Evolutionary conservation across 352 stramenopile genomes (phyloP).

Genomic region (Vaucheria bursata): DNA sequence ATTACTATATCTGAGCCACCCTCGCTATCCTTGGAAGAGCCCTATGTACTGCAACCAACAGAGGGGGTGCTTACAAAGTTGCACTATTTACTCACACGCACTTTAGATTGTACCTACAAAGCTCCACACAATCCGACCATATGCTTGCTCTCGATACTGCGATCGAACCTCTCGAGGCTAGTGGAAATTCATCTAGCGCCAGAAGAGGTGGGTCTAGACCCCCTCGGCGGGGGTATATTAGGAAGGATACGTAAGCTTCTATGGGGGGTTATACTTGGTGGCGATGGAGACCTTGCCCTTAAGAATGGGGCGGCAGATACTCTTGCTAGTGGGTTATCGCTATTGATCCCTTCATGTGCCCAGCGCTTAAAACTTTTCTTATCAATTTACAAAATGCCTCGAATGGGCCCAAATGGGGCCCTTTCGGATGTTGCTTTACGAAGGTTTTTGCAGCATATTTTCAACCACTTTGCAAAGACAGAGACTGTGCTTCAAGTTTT

Average conservation of each 20-base stretch:
- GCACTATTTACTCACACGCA: slow-evolving; percentile 25
- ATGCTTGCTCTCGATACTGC: slow-evolving; percentile 29
- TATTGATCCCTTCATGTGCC: slow-evolving; percentile 23
- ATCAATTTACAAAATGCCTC: too few species aligned
- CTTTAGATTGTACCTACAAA: neutral
- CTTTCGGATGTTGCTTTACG: too few species aligned
- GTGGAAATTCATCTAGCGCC: slow-evolving; percentile 44
- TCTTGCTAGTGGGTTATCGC: slow-evolving; percentile 37
- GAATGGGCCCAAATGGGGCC: too few species aligned
- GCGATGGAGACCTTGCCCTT: slow-evolving; percentile 5
- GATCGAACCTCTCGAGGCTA: slow-evolving; percentile 38
- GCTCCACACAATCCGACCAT: slow-evolving; percentile 9
- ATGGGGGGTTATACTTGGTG: neutral
- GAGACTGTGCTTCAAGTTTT: slow-evolving; percentile 35
- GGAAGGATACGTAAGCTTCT: neutral
- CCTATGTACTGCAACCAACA: slow-evolving; percentile 42
- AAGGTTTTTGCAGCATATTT: slow-evolving; percentile 23
- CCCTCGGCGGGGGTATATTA: neutral
- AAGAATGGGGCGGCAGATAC: slow-evolving; percentile 25
- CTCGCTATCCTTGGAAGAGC: slow-evolving; percentile 29
- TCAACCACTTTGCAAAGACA: slow-evolving; percentile 36
- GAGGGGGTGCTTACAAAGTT: slow-evolving; percentile 39
- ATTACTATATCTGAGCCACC: neutral
- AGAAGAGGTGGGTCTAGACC: slow-evolving; percentile 36
- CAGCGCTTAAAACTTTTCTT: slow-evolving; percentile 39